phyloP scores from a whole-genome alignment of 106 monocot species.

The Phalaenopsis equestris region DNA sequence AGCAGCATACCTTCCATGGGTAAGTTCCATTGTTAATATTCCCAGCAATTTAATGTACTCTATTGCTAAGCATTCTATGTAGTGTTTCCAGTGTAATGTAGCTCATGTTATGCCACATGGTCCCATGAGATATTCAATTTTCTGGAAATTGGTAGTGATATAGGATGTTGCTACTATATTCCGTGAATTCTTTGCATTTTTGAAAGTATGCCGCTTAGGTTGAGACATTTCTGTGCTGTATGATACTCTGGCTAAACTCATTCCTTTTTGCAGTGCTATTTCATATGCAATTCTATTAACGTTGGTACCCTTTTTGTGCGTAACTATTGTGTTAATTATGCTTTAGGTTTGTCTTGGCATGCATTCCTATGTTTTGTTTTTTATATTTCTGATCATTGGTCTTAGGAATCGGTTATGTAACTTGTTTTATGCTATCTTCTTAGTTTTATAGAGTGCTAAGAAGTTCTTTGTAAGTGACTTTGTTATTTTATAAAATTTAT shows the following conservation, averaged over 20 bases:
- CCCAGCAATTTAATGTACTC: not conserved
- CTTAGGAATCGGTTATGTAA: too few species aligned
- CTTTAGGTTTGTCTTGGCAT: too few species aligned
- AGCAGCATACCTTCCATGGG: slow-evolving; percentile 97
- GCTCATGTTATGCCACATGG: not conserved
- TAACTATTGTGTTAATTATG: too few species aligned
- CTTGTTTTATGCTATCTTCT: too few species aligned
- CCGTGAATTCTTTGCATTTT: not conserved
- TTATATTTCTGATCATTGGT: too few species aligned
- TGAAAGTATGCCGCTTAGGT: not conserved
- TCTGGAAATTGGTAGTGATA: not conserved
- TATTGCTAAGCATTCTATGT: not conserved
- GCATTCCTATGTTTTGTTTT: too few species aligned
- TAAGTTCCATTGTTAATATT: slow-evolving; percentile 26
- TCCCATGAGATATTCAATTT: not conserved
- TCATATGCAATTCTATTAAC: too few species aligned
- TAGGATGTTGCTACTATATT: not conserved
- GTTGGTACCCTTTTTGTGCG: too few species aligned
- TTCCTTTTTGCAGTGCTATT: too few species aligned
- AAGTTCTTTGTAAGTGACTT: too few species aligned
- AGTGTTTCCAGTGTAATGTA: not conserved
- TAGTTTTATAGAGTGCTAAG: too few species aligned
- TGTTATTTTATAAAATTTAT: too few species aligned
- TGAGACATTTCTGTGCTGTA: not conserved
- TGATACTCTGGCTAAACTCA: not conserved